Conservation (phyloP, 2,329 filamentous ascomycete genomes). For the Curvularia eragrostidis region DNA sequence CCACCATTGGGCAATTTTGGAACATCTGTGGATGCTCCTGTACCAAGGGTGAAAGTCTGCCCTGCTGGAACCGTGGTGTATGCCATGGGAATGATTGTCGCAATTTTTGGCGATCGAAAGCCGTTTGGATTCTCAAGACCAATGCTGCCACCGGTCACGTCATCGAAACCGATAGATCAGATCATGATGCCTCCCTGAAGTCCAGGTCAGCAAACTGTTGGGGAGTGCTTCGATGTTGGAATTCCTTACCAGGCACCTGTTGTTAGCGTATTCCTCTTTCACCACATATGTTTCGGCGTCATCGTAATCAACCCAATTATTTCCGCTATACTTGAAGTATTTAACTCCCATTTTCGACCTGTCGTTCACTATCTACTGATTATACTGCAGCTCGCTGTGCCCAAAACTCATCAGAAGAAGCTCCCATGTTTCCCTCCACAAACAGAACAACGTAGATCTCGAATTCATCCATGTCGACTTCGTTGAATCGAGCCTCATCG, state of each 20-base stretch:
- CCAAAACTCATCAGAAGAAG: not conserved
- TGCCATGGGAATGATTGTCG: constrained; percentile 1
- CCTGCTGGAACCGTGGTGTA: constrained; percentile 8
- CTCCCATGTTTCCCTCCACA: not conserved
- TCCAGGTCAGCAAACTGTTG: constrained; percentile 40
- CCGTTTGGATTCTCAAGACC: constrained; percentile 4
- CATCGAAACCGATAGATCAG: constrained; percentile 29
- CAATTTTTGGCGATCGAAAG: constrained; percentile 15
- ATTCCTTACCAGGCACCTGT: not conserved
- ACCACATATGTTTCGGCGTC: constrained; percentile 48
- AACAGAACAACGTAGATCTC: not conserved
- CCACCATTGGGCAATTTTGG: constrained; percentile 13
- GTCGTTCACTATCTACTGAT: no score
- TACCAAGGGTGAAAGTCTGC: constrained; percentile 9
- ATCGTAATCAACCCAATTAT: constrained; percentile 53
- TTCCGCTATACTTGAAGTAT: constrained; percentile 34
- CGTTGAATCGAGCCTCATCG: not conserved
- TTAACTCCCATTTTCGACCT: no score
- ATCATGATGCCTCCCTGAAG: constrained; percentile 28
- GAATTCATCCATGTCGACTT: not conserved
- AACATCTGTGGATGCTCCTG: constrained; percentile 11
- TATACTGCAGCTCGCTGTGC: no score
- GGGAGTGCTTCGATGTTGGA: no score
- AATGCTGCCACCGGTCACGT: constrained; percentile 18
- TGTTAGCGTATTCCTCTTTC: constrained; percentile 50